Evolutionary conservation across 208 protist species (phyloP).

Genomic region (Wallacemonas collosoma): DNA sequence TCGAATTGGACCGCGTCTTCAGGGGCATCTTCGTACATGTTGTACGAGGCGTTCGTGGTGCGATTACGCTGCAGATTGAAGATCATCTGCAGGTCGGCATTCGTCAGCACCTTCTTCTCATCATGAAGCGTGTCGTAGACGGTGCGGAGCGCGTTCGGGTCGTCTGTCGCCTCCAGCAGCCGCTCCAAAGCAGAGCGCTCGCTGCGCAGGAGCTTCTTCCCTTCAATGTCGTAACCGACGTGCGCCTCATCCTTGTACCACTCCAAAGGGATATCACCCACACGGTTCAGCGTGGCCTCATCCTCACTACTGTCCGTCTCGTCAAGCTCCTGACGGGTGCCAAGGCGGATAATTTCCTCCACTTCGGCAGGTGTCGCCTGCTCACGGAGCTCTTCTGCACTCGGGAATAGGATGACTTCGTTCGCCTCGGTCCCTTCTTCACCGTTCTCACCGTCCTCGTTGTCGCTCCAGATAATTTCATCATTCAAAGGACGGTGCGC

Average conservation of each 20-base stretch:
- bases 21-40: constrained; percentile 90
- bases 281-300: constrained; percentile 88
- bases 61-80: constrained; percentile 93
- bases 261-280: constrained; percentile 93
- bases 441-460: constrained; percentile 30
- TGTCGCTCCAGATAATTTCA: constrained; percentile 81
- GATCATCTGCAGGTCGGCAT: constrained; percentile 92
- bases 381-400: constrained; percentile 66
- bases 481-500: constrained; percentile 38
- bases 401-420: constrained; percentile 80
- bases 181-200: constrained; percentile 86
- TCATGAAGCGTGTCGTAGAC: constrained; percentile 92
- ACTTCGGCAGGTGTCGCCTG: constrained; percentile 5
- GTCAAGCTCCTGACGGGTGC: constrained; percentile 74
- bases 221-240: constrained; percentile 93
- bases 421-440: constrained; percentile 27
- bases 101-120: constrained; percentile 87
- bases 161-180: constrained; percentile 91
- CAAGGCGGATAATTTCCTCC: constrained; percentile 61
- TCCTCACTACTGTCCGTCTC: constrained; percentile 92
- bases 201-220: constrained; percentile 90
- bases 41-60: constrained; percentile 83
- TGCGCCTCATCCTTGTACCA: constrained; percentile 95
- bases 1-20: constrained; percentile 88
- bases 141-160: constrained; percentile 91